Conservation (phyloP, 306 rosid species). For the Vigna unguiculata region DNA sequence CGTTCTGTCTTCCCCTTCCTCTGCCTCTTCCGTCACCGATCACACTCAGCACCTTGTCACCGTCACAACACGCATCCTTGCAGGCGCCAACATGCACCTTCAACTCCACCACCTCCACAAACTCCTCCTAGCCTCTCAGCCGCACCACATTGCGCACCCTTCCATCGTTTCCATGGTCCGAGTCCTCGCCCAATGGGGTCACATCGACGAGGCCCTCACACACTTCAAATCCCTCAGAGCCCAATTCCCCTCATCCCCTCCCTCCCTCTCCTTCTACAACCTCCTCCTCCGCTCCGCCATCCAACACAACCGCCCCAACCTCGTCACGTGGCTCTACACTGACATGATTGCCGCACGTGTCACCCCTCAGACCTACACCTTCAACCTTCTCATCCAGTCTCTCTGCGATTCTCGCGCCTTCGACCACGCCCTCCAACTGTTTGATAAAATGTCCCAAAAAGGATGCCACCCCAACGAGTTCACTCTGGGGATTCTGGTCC, state of each 20-base stretch:
- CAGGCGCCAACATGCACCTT: conserved; percentile 59
- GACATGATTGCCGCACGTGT: conserved; percentile 76
- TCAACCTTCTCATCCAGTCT: conserved; percentile 66
- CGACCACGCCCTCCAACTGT: conserved; percentile 70
- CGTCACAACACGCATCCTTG: conserved; percentile 65
- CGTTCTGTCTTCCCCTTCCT: conserved; percentile 57
- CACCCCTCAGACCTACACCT: conserved; percentile 75
- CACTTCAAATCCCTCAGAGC: conserved; percentile 72
- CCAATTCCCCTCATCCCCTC: conserved; percentile 60
- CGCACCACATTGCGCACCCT: conserved; percentile 54
- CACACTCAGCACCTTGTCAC: conserved; percentile 46
- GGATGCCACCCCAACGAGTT: conserved; percentile 82
- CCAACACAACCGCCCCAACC: conserved; percentile 49
- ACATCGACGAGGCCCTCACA: conserved; percentile 57
- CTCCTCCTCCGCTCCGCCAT: conserved; percentile 64
- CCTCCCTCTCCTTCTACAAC: conserved; percentile 64
- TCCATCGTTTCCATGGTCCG: conserved; percentile 57
- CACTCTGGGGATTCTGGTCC: conserved; percentile 75
- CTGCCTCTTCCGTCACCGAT: conserved; percentile 34
- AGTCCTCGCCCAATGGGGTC: conserved; percentile 54
- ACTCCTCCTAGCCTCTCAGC: conserved; percentile 54
- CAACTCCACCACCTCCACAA: conserved; percentile 64
- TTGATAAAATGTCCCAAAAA: conserved; percentile 79
- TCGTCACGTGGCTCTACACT: conserved; percentile 66
- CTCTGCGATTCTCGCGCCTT: conserved; percentile 64